Conservation (phyloP, 2,329 filamentous ascomycete genomes). For the Ploettnerulaceae sp. region DNA sequence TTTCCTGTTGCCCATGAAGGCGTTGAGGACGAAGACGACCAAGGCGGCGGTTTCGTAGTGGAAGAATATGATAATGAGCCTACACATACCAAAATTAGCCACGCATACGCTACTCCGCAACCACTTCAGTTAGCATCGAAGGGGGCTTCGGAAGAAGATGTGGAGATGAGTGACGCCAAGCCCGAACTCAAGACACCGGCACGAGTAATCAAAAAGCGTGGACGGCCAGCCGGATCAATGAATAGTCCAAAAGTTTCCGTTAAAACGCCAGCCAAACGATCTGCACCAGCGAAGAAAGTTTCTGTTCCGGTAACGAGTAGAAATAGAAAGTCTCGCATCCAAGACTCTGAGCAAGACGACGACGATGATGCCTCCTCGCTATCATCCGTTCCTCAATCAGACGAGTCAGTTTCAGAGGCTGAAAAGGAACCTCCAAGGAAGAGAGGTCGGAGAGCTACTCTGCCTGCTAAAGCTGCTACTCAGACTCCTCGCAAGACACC, state of each 20-base stretch:
- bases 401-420: background rate
- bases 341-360: constrained; percentile 18
- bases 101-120: constrained; percentile 25
- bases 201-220: constrained; percentile 18
- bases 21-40: constrained; percentile 24
- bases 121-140: constrained; percentile 15
- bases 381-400: constrained; percentile 11
- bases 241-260: constrained; percentile 12
- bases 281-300: constrained; percentile 3
- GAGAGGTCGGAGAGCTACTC: constrained; percentile 7
- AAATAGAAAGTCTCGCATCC: constrained; percentile 12
- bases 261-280: constrained; percentile 16
- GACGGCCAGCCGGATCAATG: constrained; percentile 18
- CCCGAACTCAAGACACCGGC: background rate
- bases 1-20: constrained; percentile 31
- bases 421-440: constrained; percentile 10
- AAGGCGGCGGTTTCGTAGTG: constrained; percentile 28
- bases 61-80: constrained; percentile 25
- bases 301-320: too few species aligned
- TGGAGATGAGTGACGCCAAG: constrained; percentile 14
- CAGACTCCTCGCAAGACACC: constrained; percentile 23
- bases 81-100: constrained; percentile 1
- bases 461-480: constrained; percentile 7
- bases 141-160: constrained; percentile 14
- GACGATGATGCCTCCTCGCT: constrained; percentile 12